Percentiles rank a stretch among this genome's conserved stretches.
phyloP scores from a whole-genome alignment of 164 flowering plant species.

The Chimonanthus salicifolius region DNA sequence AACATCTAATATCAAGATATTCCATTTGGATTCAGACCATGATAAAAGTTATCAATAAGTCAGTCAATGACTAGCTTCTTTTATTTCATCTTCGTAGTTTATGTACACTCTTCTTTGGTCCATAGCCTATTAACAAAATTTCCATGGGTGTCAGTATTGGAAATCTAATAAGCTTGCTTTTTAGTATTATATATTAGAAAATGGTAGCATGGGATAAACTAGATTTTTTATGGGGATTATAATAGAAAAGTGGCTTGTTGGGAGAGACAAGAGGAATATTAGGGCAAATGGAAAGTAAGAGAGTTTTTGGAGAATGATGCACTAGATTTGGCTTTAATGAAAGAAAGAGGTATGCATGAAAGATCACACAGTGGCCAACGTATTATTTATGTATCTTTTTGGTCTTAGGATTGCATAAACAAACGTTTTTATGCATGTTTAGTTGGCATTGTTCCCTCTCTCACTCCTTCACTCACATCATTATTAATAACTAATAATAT shows the following conservation, averaged over 20 bases:
- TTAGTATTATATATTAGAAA: neutral
- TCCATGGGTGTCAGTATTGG: neutral
- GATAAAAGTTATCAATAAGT: no score
- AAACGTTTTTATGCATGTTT: neutral
- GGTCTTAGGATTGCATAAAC: neutral
- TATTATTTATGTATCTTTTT: neutral
- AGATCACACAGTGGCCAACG: neutral
- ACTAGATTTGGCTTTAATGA: neutral
- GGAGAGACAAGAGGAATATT: neutral
- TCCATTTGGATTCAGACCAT: neutral
- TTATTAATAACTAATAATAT: no score
- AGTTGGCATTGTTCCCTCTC: neutral
- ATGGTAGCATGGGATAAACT: neutral
- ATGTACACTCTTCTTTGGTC: neutral
- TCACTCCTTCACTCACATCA: no score
- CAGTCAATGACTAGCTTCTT: no score
- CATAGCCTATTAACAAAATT: neutral
- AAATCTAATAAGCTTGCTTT: neutral
- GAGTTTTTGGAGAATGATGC: neutral
- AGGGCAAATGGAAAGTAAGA: neutral
- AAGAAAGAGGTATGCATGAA: neutral
- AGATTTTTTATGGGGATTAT: neutral
- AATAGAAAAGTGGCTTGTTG: neutral
- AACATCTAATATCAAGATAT: no score
- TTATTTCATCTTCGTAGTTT: no score